These are phyloP conservation scores for Protomyces macrosporus DNA, from an alignment of 1,139 yeast genomes.

Conservation along the genomic window DNA sequence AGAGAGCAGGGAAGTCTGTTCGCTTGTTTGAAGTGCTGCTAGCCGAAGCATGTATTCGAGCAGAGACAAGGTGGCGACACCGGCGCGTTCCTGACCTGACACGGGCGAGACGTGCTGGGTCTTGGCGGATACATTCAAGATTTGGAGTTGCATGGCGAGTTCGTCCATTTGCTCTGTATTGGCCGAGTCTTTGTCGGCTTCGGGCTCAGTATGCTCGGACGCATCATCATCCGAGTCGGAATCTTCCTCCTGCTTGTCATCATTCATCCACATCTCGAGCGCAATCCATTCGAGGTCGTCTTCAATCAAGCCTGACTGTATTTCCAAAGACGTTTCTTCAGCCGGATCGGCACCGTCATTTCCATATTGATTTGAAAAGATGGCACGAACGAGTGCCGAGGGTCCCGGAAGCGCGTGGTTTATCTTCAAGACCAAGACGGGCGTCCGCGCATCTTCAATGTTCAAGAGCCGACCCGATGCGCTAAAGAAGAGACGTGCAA, in stretches of 20 bases:
- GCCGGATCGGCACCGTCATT: constrained; percentile 33
- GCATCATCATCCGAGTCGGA: constrained; percentile 33
- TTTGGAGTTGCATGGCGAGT: constrained; percentile 25
- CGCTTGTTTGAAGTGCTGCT: constrained; percentile 57
- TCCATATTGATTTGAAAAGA: constrained; percentile 23
- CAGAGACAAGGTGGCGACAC: constrained; percentile 41
- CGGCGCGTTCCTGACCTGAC: constrained; percentile 1
- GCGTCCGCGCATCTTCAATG: constrained; percentile 59
- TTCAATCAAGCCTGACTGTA: constrained; percentile 4
- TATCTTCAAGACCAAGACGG: constrained; percentile 61
- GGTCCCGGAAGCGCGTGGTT: constrained; percentile 38
- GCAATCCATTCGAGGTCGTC: constrained; percentile 49
- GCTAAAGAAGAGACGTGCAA: constrained; percentile 56
- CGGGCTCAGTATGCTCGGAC: constrained; percentile 5
- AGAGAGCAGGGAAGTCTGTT: constrained; percentile 51
- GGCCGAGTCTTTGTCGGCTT: neutral
- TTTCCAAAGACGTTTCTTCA: constrained; percentile 37
- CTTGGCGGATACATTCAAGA: constrained; percentile 18
- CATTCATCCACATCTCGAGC: constrained; percentile 45
- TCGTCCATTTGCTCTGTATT: constrained; percentile 6
- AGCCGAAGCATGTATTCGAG: constrained; percentile 63
- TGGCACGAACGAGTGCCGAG: constrained; percentile 15
- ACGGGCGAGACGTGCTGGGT: constrained; percentile 5
- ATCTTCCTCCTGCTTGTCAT: constrained; percentile 36
- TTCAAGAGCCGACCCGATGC: constrained; percentile 66